Percentiles rank a stretch among this genome's conserved stretches.
Evolutionary conservation across 2,329 filamentous ascomycete genomes (phyloP).

Genomic region (Fusarium keratoplasticum): DNA sequence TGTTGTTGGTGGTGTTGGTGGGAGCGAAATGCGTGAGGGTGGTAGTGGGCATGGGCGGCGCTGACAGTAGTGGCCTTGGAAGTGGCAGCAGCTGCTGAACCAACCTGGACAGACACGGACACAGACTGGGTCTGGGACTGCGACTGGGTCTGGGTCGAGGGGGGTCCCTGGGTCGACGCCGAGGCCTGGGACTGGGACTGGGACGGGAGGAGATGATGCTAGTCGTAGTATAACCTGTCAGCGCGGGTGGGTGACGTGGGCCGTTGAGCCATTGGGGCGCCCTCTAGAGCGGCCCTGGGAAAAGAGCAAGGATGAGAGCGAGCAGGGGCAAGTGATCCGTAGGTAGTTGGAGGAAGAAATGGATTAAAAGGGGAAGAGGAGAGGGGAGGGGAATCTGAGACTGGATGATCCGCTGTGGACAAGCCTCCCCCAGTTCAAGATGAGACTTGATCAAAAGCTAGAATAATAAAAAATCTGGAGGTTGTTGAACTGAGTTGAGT

Average conservation of each 20-base stretch:
- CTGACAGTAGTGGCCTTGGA: constrained; percentile 11
- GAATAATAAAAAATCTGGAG: background rate
- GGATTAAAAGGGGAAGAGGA: constrained; percentile 4
- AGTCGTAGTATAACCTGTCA: constrained; percentile 39
- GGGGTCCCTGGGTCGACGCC: constrained; percentile 21
- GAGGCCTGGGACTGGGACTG: constrained; percentile 18
- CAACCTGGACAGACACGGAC: background rate
- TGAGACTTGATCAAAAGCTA: constrained; percentile 34
- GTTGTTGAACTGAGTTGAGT: constrained; percentile 15
- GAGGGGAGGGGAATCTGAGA: background rate
- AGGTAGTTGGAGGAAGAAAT: constrained; percentile 5
- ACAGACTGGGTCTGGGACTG: background rate
- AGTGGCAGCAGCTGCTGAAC: constrained; percentile 23
- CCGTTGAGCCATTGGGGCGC: constrained; percentile 37
- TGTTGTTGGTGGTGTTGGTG: constrained; percentile 32
- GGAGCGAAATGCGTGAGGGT: constrained; percentile 36
- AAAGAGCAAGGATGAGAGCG: constrained; percentile 19
- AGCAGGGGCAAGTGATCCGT: constrained; percentile 17
- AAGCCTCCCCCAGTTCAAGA: constrained; percentile 28
- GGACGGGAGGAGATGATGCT: constrained; percentile 36
- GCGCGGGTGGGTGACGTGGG: constrained; percentile 45
- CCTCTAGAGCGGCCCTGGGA: constrained; percentile 4
- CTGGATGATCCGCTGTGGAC: constrained; percentile 28
- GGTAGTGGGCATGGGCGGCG: constrained; percentile 21
- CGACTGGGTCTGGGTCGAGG: constrained; percentile 3